A percentile compares a stretch with the other conserved stretches of the same genome.
phyloP scores from a whole-genome alignment of 192 early-diverging fungal species.

The Linnemannia hyalina region DNA sequence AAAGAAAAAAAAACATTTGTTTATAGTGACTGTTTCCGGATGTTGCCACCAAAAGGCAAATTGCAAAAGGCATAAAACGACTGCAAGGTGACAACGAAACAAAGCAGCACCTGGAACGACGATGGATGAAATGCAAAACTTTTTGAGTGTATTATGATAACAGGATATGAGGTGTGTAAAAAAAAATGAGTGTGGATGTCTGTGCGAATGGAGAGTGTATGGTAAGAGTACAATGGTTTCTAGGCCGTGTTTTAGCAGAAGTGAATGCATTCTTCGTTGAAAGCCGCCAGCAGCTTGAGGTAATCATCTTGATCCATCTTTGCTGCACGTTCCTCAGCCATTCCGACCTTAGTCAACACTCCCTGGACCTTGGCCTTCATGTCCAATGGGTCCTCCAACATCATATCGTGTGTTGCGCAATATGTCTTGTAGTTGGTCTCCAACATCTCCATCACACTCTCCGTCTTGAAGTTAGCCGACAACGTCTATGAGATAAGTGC shows the following conservation, averaged over 20 bases:
- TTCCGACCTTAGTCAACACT: conserved; percentile 77
- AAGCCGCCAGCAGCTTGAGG: conserved; percentile 88
- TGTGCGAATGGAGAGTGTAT: neutral
- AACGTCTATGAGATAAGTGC: conserved; percentile 67
- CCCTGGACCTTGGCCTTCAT: conserved; percentile 84
- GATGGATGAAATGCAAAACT: neutral
- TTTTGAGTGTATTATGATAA: conserved; percentile 7
- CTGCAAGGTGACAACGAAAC: no score
- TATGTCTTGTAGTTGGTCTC: conserved; percentile 97
- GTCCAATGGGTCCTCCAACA: conserved; percentile 87
- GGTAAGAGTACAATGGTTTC: neutral
- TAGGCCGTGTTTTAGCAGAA: conserved; percentile 72
- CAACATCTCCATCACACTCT: conserved; percentile 88
- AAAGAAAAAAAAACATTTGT: conserved; percentile 5
- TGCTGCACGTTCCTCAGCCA: conserved; percentile 83
- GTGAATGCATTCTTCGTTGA: conserved; percentile 93
- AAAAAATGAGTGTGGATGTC: neutral
- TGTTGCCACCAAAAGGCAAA: neutral
- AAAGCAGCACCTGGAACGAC: neutral
- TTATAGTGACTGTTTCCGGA: neutral
- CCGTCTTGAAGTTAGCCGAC: conserved; percentile 90
- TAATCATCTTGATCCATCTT: conserved; percentile 97
- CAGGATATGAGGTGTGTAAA: neutral
- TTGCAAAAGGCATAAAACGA: neutral
- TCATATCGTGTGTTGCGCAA: conserved; percentile 84